Percentiles rank a stretch among this genome's conserved stretches.
Evolutionary conservation across 805 yeast species (phyloP).

Genomic region (Limtongia smithiae): DNA sequence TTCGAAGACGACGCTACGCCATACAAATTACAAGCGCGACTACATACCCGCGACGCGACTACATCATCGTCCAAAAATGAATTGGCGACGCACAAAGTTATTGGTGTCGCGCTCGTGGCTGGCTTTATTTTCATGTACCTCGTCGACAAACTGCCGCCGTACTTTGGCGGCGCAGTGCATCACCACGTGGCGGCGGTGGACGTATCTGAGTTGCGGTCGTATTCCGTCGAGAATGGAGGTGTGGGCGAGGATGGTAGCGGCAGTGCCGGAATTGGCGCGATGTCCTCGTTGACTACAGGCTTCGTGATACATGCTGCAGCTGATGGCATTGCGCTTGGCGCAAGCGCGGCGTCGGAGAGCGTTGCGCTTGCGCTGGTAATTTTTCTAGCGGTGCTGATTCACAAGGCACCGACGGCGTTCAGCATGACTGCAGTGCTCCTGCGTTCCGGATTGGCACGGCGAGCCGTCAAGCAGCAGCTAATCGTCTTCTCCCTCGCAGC

Average conservation of each 20-base stretch:
- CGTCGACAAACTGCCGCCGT: conserved; percentile 43
- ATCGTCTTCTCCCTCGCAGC: conserved; percentile 55
- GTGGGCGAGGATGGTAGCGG: conserved; percentile 2
- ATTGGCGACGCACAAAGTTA: conserved; percentile 16
- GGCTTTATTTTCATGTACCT: conserved; percentile 57
- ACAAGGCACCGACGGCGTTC: conserved; percentile 73
- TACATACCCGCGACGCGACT: not conserved
- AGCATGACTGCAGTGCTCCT: conserved; percentile 58
- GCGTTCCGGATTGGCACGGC: conserved; percentile 38
- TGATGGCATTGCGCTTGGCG: conserved; percentile 72
- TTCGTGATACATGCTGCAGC: conserved; percentile 62
- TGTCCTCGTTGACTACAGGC: conserved; percentile 52
- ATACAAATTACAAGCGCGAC: no score
- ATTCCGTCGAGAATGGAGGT: conserved; percentile 9
- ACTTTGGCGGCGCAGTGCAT: conserved; percentile 9
- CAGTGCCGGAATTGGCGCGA: not conserved
- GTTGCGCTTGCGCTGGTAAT: conserved; percentile 45
- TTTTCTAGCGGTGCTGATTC: conserved; percentile 59
- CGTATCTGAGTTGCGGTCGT: conserved; percentile 33
- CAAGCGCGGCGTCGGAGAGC: conserved; percentile 46
- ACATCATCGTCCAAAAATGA: not conserved
- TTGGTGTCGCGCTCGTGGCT: conserved; percentile 49
- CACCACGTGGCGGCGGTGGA: conserved; percentile 31
- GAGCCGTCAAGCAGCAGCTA: conserved; percentile 46
- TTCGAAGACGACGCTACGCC: no score